Percentiles rank a stretch among this genome's conserved stretches.
Evolutionary conservation across 345 rosid species (phyloP).

Genomic region (Barbarea vulgaris): DNA sequence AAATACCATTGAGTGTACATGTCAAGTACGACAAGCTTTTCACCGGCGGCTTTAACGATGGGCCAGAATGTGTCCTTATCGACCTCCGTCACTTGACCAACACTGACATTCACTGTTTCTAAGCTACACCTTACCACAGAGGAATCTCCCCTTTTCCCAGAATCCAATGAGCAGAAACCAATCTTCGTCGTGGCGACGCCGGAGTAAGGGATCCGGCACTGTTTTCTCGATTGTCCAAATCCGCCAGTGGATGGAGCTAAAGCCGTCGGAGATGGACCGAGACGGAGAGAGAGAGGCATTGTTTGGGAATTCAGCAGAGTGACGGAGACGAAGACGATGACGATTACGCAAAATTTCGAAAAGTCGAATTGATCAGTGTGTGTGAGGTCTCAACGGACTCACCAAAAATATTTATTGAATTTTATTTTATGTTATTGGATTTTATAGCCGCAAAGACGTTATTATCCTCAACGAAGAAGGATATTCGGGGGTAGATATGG

Average conservation of each 20-base stretch:
- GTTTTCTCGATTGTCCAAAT: constrained; percentile 10
- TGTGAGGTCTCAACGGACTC: constrained; percentile 33
- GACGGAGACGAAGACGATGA: not conserved
- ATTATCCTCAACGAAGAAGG: not conserved
- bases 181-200: constrained; percentile 20
- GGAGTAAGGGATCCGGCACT: constrained; percentile 46
- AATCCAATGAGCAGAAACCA: constrained; percentile 17
- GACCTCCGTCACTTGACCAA: constrained; percentile 93
- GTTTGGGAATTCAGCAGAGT: not conserved
- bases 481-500: constrained; percentile 33
- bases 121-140: constrained; percentile 59
- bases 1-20: constrained; percentile 94
- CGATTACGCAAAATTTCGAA: not conserved
- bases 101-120: constrained; percentile 62
- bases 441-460: not conserved
- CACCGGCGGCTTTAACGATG: constrained; percentile 81
- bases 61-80: constrained; percentile 94
- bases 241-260: constrained; percentile 29
- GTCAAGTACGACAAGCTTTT: constrained; percentile 87
- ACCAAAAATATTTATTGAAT: not conserved
- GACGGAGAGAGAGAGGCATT: constrained; percentile 50
- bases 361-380: constrained; percentile 11
- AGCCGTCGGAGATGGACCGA: constrained; percentile 42
- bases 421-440: not conserved
- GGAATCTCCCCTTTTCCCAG: constrained; percentile 18